These are phyloP conservation scores for Kuraishia molischiana DNA, from an alignment of 805 yeast genomes.

Conservation along the genomic window DNA sequence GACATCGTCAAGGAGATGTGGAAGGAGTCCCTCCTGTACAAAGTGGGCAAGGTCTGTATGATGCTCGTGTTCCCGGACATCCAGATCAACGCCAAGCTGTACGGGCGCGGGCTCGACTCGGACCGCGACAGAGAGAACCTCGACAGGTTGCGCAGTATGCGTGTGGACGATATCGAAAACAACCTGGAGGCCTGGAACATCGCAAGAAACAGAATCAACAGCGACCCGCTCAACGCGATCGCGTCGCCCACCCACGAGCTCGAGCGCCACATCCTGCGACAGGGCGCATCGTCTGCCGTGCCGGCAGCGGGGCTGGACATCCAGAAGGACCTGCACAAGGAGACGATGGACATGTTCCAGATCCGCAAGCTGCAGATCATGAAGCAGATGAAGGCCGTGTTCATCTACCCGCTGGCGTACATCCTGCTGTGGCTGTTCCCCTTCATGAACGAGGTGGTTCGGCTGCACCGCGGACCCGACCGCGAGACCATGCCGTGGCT, in stretches of 20 bases:
- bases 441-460: constrained; percentile 44
- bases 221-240: background rate
- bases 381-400: constrained; percentile 70
- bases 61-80: constrained; percentile 22
- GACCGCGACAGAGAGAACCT: constrained; percentile 17
- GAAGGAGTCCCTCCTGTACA: constrained; percentile 22
- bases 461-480: constrained; percentile 40
- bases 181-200: constrained; percentile 1
- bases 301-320: constrained; percentile 13
- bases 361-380: constrained; percentile 56
- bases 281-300: constrained; percentile 1
- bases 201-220: background rate
- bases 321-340: constrained; percentile 37
- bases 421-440: constrained; percentile 79
- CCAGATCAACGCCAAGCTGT: constrained; percentile 17
- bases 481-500: constrained; percentile 54
- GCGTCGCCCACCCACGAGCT: background rate
- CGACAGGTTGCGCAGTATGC: constrained; percentile 1
- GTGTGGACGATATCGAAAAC: constrained; percentile 6
- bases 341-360: constrained; percentile 51
- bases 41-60: constrained; percentile 12
- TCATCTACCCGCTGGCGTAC: constrained; percentile 79
- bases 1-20: constrained; percentile 10
- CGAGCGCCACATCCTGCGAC: too few species aligned
- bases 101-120: constrained; percentile 17